These are phyloP conservation scores for Xylaria curta DNA, from an alignment of 495 filamentous ascomycete species.

Conservation along the genomic window DNA sequence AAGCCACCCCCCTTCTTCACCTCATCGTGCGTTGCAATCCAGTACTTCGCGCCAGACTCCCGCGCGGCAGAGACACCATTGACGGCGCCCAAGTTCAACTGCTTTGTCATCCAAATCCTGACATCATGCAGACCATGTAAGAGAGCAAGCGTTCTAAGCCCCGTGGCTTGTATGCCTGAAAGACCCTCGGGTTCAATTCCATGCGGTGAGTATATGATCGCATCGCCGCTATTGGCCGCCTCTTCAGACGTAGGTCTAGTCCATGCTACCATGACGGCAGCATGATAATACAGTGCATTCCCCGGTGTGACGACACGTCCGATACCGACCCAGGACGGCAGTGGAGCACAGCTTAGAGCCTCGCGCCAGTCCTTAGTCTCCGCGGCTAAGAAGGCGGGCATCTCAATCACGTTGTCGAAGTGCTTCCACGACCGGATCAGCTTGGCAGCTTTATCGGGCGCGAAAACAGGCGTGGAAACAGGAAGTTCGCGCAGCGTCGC, in stretches of 20 bases:
- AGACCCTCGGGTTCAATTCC: constrained; percentile 53
- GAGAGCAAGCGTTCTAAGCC: constrained; percentile 53
- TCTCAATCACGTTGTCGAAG: constrained; percentile 49
- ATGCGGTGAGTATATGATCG: constrained; percentile 64
- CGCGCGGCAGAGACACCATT: constrained; percentile 59
- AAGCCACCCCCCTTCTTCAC: constrained; percentile 59
- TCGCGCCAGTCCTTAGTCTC: constrained; percentile 20
- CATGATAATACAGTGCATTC: constrained; percentile 58
- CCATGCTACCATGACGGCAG: constrained; percentile 59
- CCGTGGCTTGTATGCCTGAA: constrained; percentile 38
- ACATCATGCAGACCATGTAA: constrained; percentile 64
- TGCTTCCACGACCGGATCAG: constrained; percentile 56
- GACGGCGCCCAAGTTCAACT: constrained; percentile 61
- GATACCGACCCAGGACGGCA: constrained; percentile 60
- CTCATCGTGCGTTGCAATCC: constrained; percentile 66
- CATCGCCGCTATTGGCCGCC: constrained; percentile 42
- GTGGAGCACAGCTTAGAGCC: constrained; percentile 31
- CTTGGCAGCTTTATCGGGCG: constrained; percentile 52
- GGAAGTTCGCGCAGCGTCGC: constrained; percentile 57
- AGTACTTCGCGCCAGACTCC: constrained; percentile 57
- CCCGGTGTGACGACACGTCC: constrained; percentile 50
- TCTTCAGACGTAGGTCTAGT: constrained; percentile 14
- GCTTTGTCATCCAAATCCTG: constrained; percentile 47
- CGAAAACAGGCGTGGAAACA: constrained; percentile 55
- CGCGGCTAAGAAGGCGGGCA: constrained; percentile 25